These are phyloP conservation scores for Mycosarcoma mackinlayi DNA, from an alignment of 1,284 basidiomycete species.

Conservation along the genomic window DNA sequence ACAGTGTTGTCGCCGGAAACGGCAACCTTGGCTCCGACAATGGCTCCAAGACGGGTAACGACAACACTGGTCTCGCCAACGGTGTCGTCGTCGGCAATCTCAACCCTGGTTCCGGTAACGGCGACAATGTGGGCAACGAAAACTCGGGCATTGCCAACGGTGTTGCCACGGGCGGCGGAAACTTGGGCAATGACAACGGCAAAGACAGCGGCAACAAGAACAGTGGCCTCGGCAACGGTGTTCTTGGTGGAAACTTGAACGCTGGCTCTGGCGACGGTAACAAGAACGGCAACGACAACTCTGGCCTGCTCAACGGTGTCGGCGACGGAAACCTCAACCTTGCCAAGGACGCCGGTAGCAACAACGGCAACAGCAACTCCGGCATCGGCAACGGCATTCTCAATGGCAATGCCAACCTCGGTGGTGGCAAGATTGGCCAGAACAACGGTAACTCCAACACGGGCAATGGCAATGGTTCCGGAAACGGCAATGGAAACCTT, in stretches of 20 bases:
- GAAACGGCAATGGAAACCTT: constrained; percentile 10
- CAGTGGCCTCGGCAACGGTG: constrained; percentile 22
- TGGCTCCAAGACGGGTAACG: constrained; percentile 21
- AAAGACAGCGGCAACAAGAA: constrained; percentile 27
- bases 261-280: constrained; percentile 19
- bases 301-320: constrained; percentile 6
- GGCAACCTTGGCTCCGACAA: constrained; percentile 10
- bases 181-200: constrained; percentile 22
- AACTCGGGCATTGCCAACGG: constrained; percentile 26
- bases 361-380: constrained; percentile 21
- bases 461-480: constrained; percentile 3
- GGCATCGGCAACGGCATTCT: constrained; percentile 11
- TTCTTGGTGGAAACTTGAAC: constrained; percentile 29
- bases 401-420: constrained; percentile 16
- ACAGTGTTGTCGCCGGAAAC: constrained; percentile 16
- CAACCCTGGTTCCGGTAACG: constrained; percentile 19
- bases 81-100: constrained; percentile 16
- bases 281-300: constrained; percentile 12
- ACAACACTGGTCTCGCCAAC: constrained; percentile 15
- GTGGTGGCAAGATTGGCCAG: constrained; percentile 9
- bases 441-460: constrained; percentile 22
- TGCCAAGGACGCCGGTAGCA: constrained; percentile 7
- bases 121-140: constrained; percentile 19
- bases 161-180: constrained; percentile 17
- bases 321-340: constrained; percentile 28